A percentile compares a stretch with the other conserved stretches of the same genome.
Evolutionary conservation across 2,329 filamentous ascomycete genomes (phyloP).

Genomic region (Tolypocladium sp.): DNA sequence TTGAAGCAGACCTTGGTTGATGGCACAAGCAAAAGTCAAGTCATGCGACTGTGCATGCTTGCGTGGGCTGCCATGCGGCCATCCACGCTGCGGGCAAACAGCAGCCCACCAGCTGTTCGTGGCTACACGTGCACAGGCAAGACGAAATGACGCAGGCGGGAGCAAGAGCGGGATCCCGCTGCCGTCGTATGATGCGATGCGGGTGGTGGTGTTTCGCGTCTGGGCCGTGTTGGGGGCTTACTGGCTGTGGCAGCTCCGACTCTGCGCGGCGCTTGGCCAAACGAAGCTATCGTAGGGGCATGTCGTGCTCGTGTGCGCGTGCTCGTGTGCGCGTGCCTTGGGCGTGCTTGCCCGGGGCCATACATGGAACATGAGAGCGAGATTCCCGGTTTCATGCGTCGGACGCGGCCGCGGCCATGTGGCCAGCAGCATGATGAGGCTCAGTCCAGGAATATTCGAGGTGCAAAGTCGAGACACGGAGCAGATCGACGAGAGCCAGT

Average conservation of each 20-base stretch:
- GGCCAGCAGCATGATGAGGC: not conserved
- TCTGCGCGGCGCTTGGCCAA: not conserved
- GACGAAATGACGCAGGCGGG: not conserved
- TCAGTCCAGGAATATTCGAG: not conserved
- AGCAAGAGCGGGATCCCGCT: not conserved
- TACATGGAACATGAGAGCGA: too few species aligned
- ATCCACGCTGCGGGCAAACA: not conserved
- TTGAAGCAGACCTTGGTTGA: not conserved
- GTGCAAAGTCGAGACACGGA: not conserved
- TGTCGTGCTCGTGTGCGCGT: too few species aligned
- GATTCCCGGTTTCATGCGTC: not conserved
- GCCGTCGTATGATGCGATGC: not conserved
- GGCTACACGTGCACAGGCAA: not conserved
- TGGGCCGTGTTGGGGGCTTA: not conserved
- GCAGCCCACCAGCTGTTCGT: not conserved
- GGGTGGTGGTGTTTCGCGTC: not conserved
- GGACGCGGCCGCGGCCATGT: too few species aligned
- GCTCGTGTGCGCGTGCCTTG: too few species aligned
- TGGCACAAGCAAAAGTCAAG: not conserved
- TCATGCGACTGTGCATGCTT: not conserved
- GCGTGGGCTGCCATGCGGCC: not conserved
- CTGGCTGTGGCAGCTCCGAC: not conserved
- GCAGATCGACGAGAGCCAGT: conserved; percentile 1
- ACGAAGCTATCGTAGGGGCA: not conserved
- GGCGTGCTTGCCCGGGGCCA: too few species aligned